Conservation (phyloP, 1,139 yeast genomes). For the Hemisphaericaspora subhashii region DNA sequence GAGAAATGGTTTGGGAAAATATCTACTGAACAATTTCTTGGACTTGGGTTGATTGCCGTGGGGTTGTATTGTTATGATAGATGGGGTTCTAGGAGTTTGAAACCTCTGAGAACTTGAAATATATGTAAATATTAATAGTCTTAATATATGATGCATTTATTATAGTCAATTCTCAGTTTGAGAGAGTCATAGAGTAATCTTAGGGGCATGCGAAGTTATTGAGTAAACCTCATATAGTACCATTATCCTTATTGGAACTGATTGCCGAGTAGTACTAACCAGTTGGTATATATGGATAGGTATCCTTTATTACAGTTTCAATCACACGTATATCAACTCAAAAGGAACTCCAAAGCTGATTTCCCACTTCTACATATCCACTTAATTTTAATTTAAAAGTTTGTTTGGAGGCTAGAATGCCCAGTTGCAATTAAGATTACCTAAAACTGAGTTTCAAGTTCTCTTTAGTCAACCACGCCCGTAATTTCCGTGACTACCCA, state of each 20-base stretch:
- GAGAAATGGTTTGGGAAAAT: slow-evolving; percentile 29
- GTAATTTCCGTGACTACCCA: slow-evolving; percentile 45
- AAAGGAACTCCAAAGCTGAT: no score
- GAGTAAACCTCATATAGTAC: no score
- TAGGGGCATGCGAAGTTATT: no score
- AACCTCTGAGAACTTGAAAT: slow-evolving; percentile 14
- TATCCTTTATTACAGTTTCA: no score
- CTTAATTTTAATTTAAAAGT: neutral
- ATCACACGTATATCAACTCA: no score
- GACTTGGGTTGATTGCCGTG: slow-evolving; percentile 29
- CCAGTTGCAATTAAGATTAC: slow-evolving; percentile 26
- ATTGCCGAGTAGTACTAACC: no score
- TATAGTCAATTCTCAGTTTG: neutral
- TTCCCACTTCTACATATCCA: no score
- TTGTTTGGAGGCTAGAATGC: slow-evolving; percentile 53
- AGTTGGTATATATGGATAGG: no score
- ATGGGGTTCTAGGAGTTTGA: slow-evolving; percentile 40
- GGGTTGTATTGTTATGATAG: slow-evolving; percentile 43
- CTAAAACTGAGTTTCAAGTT: neutral
- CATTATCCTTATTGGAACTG: no score
- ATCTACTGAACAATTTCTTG: slow-evolving; percentile 30
- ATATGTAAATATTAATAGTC: no score
- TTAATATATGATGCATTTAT: no score
- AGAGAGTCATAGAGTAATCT: no score
- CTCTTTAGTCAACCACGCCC: slow-evolving; percentile 35